These are phyloP conservation scores for Lantana camara DNA, from an alignment of 257 asterid genomes.

Conservation along the genomic window DNA sequence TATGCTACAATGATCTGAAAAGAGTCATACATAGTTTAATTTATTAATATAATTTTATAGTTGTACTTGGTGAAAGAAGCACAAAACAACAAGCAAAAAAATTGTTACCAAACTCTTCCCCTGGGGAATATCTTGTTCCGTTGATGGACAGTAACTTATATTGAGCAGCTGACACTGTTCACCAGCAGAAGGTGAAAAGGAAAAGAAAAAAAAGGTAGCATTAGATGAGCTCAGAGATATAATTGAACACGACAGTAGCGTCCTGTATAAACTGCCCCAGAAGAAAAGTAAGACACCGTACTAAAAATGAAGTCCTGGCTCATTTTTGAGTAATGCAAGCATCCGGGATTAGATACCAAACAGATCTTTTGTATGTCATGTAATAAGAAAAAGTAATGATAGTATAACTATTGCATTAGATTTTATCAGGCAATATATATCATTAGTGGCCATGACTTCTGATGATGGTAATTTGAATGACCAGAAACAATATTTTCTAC, in stretches of 20 bases:
- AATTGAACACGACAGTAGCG: background rate
- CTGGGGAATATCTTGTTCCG: constrained; percentile 63
- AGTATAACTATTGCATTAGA: background rate
- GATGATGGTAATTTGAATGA: background rate
- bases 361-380: background rate
- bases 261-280: background rate
- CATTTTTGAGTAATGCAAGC: background rate
- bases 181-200: constrained; percentile 11
- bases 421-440: background rate
- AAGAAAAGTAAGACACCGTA: background rate
- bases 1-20: constrained; percentile 75
- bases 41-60: constrained; percentile 1
- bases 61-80: background rate
- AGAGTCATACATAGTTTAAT: background rate
- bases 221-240: constrained; percentile 13
- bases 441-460: background rate
- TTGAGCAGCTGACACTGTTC: constrained; percentile 82
- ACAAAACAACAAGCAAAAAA: background rate
- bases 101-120: constrained; percentile 68
- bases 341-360: background rate
- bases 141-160: constrained; percentile 81
- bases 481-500: background rate
- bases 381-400: background rate
- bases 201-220: background rate
- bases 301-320: background rate